Percentiles rank a stretch among this genome's conserved stretches.
Evolutionary conservation across 148 eudicot genomes (phyloP).

Genomic region (Fagopyrum tataricum): DNA sequence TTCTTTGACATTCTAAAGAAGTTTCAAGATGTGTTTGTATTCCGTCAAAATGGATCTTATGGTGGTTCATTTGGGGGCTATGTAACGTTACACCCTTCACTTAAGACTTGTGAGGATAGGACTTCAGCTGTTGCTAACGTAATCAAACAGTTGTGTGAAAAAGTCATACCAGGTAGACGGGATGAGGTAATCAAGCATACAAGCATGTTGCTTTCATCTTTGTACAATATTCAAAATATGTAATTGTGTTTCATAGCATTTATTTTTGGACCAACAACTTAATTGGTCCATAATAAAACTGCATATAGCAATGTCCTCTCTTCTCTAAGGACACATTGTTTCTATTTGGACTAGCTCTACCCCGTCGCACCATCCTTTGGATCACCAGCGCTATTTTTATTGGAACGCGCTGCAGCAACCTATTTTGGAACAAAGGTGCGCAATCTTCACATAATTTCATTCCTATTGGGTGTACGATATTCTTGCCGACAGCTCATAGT

Average conservation of each 20-base stretch:
- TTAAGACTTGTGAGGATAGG: constrained; percentile 47
- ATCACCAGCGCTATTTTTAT: constrained; percentile 34
- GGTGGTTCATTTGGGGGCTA: constrained; percentile 34
- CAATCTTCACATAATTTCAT: not conserved
- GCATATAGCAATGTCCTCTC: not conserved
- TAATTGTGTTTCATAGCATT: not conserved
- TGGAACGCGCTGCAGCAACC: constrained; percentile 70
- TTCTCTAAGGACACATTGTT: constrained; percentile 10
- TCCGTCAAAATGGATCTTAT: constrained; percentile 27
- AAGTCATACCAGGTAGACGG: constrained; percentile 80
- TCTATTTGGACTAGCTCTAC: constrained; percentile 36
- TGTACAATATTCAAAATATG: not conserved
- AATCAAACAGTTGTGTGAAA: constrained; percentile 56
- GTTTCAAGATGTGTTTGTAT: constrained; percentile 60
- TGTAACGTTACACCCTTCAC: constrained; percentile 43
- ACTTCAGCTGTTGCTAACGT: constrained; percentile 71
- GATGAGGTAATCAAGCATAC: constrained; percentile 57
- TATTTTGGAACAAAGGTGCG: constrained; percentile 64
- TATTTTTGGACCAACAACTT: not conserved
- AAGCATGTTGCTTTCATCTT: not conserved
- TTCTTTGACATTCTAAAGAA: constrained; percentile 58
- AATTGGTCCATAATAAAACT: not conserved
- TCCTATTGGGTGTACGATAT: too few species aligned
- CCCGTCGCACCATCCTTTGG: constrained; percentile 55
- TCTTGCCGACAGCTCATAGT: too few species aligned